Evolutionary conservation across 208 protist species (phyloP), one percentile per base, ranked within the genome.

Genomic region (Leishmania arabica): DNA sequence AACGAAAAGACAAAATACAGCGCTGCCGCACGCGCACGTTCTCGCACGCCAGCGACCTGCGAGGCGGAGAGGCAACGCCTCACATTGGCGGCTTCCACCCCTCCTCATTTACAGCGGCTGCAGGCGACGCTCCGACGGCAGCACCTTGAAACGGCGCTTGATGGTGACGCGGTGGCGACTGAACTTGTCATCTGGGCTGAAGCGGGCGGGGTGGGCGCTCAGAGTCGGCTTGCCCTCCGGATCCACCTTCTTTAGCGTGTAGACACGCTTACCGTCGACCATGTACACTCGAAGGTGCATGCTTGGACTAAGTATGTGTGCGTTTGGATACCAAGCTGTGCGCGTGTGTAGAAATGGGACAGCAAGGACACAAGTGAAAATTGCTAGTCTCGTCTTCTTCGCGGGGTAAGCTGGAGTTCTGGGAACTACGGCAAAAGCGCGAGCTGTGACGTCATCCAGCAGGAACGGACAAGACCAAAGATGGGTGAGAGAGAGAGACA

Each of bases 131-230:
- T 96, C 92, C 1, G 85, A 90, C 13, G 88, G 77, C 69, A 98
- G 91, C 40, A 91, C 90, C 90, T 97, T 98, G 81, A 98, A 98
- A 37, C 95, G 93, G 68, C 94, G 89, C 91, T 99, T 99, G 81
- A 99, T 95, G 7, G 86, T 89, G 27, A 99, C 87, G 82, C 97
- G 95, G 77, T 99, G 90, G 37, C 95, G 91, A 82, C 92, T 97
- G 86, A 94, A 98, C 81, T 96, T 97, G 84, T 99, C 96, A 78
- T 98, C 94, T 15, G 97, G 97, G 83, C 96, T 98, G 85, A 99
- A 99, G 73, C 96, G 90, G 24, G 96, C 96, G 56, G 95, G 95
- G 80, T 99, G 95, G 56, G 97, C 95, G 79, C 93, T 97, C 73
- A 97, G 89, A 40, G 97, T 98, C 9, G 95, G 92, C 75, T 96